Evolutionary conservation across 2,329 filamentous ascomycete genomes (phyloP).

Genomic region (Coniochaeta prunicola): DNA sequence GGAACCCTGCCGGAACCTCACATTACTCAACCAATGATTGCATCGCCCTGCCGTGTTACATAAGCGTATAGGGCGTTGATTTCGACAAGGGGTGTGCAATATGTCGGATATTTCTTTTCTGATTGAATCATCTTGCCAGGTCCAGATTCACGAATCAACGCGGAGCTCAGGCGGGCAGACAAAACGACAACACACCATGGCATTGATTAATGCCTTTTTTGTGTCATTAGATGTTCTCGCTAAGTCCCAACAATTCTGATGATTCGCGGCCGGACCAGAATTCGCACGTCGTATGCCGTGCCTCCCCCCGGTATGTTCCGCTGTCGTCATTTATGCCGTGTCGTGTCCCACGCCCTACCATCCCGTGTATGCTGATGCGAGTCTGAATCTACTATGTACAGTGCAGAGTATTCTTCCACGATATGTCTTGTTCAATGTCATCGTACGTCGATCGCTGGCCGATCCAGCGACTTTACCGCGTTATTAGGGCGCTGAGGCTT

Average conservation of each 20-base stretch:
- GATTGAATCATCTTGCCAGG: neutral
- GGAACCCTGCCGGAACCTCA: neutral
- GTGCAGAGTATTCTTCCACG: neutral
- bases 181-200: neutral
- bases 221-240: too few relatives aligned
- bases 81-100: neutral
- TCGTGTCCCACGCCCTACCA: neutral
- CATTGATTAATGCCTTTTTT: neutral
- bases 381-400: neutral
- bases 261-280: constrained; percentile 1
- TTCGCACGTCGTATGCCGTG: neutral
- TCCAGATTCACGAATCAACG: neutral
- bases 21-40: neutral
- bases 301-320: neutral
- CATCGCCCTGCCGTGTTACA: neutral
- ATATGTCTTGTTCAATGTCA: neutral
- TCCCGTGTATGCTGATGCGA: neutral
- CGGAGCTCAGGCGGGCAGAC: neutral
- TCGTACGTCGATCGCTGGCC: neutral
- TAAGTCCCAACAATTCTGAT: neutral
- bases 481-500: neutral
- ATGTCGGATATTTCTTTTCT: constrained; percentile 1
- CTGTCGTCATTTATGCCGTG: constrained; percentile 1
- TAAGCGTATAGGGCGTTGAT: neutral
- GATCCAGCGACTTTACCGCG: neutral